Evolutionary conservation across 495 filamentous ascomycete species (phyloP).

Genomic region (Aspergillus conjunctus): DNA sequence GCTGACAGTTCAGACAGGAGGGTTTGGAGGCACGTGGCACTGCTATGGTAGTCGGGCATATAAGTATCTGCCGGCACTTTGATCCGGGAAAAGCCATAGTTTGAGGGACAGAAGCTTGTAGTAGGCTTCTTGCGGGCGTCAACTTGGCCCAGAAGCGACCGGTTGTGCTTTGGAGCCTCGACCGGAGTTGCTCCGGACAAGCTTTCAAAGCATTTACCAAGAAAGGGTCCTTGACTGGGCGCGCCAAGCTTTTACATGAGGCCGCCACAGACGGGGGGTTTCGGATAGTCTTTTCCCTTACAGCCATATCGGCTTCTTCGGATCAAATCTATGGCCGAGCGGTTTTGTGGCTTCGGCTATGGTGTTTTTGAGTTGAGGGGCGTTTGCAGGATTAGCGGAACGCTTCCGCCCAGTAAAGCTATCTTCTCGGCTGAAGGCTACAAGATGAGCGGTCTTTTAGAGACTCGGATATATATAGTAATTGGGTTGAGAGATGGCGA

Average conservation of each 20-base stretch:
- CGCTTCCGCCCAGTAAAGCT: too few species aligned
- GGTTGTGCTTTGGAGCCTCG: not conserved
- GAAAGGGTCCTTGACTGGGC: not conserved
- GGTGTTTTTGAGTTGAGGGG: too few species aligned
- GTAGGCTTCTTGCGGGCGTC: not conserved
- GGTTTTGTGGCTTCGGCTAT: not conserved
- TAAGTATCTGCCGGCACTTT: not conserved
- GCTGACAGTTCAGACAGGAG: not conserved
- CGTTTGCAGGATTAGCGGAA: too few species aligned
- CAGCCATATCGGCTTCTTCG: not conserved
- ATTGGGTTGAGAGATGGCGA: too few species aligned
- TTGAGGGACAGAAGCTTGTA: not conserved
- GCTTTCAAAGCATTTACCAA: constrained; percentile 6
- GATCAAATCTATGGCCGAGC: not conserved
- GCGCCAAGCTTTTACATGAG: not conserved
- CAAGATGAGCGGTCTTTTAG: too few species aligned
- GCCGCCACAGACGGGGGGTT: not conserved
- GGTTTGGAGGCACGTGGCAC: not conserved
- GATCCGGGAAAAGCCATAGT: too few species aligned
- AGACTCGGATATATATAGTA: too few species aligned
- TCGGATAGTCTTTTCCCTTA: not conserved
- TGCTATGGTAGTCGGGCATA: not conserved
- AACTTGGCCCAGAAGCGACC: not conserved
- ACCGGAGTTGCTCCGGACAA: not conserved
- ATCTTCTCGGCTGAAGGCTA: too few species aligned